Conservation (phyloP, 495 filamentous ascomycete species). For the Penicillium macrosclerotiorum region DNA sequence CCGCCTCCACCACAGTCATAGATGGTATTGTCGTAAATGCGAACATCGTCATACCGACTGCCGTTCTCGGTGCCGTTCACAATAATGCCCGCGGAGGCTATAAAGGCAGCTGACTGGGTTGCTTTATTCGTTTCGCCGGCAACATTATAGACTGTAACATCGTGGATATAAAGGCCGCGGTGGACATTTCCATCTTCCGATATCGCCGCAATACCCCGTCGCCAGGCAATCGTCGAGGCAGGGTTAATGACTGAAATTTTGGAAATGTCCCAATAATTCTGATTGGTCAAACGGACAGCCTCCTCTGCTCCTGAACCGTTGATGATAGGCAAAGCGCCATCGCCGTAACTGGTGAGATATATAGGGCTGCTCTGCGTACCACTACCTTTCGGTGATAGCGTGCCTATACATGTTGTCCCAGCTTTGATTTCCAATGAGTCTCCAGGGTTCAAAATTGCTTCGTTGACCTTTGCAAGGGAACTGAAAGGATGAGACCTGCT, state of each 20-base stretch:
- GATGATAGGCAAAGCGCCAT: constrained; percentile 2
- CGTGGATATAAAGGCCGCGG: constrained; percentile 5
- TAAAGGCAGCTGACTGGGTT: constrained; percentile 2
- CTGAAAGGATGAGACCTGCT: neutral
- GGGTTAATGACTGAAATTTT: constrained; percentile 6
- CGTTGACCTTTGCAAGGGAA: neutral
- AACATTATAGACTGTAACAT: constrained; percentile 6
- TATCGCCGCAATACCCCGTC: constrained; percentile 4
- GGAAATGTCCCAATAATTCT: constrained; percentile 8
- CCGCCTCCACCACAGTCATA: constrained; percentile 11
- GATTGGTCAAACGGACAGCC: constrained; percentile 5
- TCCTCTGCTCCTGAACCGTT: constrained; percentile 6
- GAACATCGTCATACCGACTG: constrained; percentile 11
- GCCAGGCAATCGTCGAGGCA: neutral
- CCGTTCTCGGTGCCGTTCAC: constrained; percentile 5
- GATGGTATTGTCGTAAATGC: constrained; percentile 3
- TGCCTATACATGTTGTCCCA: neutral
- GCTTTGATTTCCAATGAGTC: constrained; percentile 1
- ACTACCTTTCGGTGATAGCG: neutral
- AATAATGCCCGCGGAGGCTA: constrained; percentile 2
- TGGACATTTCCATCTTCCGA: constrained; percentile 1
- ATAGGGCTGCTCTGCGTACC: constrained; percentile 1
- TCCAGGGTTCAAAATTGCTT: neutral
- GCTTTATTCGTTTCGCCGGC: constrained; percentile 8
- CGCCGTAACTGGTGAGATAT: constrained; percentile 3